Percentiles rank a stretch among this genome's conserved stretches.
These are phyloP conservation scores for Hamigera avellanea DNA, from an alignment of 495 filamentous ascomycete species.

Conservation along the genomic window DNA sequence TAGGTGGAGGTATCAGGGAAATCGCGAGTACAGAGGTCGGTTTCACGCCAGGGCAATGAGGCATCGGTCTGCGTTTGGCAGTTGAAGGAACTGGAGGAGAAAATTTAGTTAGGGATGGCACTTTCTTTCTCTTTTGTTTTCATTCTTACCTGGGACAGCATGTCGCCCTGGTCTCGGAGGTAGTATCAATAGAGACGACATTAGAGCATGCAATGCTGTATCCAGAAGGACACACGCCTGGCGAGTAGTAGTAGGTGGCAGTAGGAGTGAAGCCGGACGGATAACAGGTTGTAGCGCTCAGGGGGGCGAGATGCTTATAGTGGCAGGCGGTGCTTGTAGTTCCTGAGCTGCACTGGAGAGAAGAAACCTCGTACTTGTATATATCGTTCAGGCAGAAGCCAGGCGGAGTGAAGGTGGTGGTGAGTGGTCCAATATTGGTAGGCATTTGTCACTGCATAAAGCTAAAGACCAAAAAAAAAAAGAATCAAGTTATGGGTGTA, in stretches of 20 bases:
- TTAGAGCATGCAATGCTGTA: constrained; percentile 12
- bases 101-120: not conserved
- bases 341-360: not conserved
- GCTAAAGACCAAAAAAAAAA: no score
- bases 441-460: no score
- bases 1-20: not conserved
- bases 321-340: not conserved
- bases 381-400: not conserved
- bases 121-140: no score
- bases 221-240: constrained; percentile 13
- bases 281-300: not conserved
- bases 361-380: not conserved
- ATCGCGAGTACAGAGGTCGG: not conserved
- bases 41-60: constrained; percentile 2
- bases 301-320: not conserved
- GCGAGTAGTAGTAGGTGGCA: constrained; percentile 8
- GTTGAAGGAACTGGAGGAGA: not conserved
- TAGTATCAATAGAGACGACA: not conserved
- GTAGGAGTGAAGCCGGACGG: not conserved
- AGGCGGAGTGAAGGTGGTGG: not conserved
- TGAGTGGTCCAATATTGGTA: no score
- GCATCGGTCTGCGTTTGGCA: not conserved
- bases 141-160: constrained; percentile 12
- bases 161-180: constrained; percentile 10
- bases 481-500: no score